phyloP scores from a whole-genome alignment of 257 asterid species.

The Nicotiana benthamiana region DNA sequence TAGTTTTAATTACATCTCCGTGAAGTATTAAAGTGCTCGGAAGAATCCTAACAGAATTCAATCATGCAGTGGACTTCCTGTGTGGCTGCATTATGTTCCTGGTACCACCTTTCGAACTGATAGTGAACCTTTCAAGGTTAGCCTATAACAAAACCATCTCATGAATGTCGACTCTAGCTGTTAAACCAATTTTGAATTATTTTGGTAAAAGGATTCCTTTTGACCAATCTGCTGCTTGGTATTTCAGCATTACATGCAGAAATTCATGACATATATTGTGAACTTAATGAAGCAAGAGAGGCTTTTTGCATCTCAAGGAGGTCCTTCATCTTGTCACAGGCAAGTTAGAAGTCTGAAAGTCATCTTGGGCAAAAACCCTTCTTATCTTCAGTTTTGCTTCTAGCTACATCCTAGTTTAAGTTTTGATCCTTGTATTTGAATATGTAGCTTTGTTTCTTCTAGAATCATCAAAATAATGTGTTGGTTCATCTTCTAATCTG shows the following conservation, averaged over 20 bases:
- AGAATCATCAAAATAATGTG: not conserved
- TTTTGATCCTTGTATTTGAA: not conserved
- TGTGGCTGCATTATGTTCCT: constrained; percentile 89
- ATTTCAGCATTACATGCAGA: constrained; percentile 72
- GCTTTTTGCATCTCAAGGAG: constrained; percentile 83
- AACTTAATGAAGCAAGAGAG: constrained; percentile 71
- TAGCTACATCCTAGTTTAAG: not conserved
- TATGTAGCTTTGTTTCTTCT: not conserved
- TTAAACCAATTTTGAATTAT: not conserved
- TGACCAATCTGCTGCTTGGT: constrained; percentile 13
- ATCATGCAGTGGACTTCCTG: constrained; percentile 74
- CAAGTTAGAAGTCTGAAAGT: constrained; percentile 21
- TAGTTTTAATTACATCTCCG: not conserved
- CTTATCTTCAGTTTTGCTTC: not conserved
- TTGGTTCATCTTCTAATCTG: not conserved
- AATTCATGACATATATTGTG: constrained; percentile 65
- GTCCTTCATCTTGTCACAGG: constrained; percentile 88
- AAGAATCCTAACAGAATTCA: constrained; percentile 9
- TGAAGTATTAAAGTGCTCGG: not conserved
- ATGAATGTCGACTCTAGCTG: not conserved
- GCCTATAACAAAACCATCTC: not conserved
- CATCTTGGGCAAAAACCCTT: not conserved
- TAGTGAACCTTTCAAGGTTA: constrained; percentile 73
- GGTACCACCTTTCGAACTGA: constrained; percentile 91
- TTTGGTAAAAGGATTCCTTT: not conserved